Evolutionary conservation across 2,329 filamentous ascomycete genomes (phyloP).

Genomic region (Fusarium nodosum): DNA sequence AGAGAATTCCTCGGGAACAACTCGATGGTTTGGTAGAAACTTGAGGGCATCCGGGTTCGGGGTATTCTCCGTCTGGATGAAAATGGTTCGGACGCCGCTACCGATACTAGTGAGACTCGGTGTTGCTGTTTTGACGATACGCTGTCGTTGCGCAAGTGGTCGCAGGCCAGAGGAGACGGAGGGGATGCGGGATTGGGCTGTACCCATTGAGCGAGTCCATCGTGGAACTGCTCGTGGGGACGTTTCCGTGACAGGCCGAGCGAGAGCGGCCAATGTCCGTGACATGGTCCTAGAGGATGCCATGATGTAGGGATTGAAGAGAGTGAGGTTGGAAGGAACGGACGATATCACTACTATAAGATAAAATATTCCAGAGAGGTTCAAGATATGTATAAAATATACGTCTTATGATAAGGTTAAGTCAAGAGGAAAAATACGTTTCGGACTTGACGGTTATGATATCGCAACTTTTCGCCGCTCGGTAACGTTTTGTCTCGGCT

Average conservation of each 20-base stretch:
- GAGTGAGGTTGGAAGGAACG: neutral
- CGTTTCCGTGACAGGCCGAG: slow-evolving; percentile 42
- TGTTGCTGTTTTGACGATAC: slow-evolving; percentile 24
- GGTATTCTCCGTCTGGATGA: slow-evolving; percentile 96
- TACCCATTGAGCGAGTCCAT: slow-evolving; percentile 52
- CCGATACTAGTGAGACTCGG: slow-evolving; percentile 49
- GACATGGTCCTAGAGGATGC: slow-evolving; percentile 43
- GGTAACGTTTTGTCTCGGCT: slow-evolving; percentile 28
- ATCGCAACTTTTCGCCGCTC: slow-evolving; percentile 50
- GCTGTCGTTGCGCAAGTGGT: slow-evolving; percentile 36
- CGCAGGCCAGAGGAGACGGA: slow-evolving; percentile 42
- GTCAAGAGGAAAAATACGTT: slow-evolving; percentile 12
- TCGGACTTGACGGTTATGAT: slow-evolving; percentile 37
- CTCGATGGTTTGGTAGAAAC: slow-evolving; percentile 90
- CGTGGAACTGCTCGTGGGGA: slow-evolving; percentile 43
- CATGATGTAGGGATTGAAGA: slow-evolving; percentile 39
- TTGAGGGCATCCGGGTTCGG: slow-evolving; percentile 97
- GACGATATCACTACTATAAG: neutral
- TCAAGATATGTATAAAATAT: neutral
- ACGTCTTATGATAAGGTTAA: neutral
- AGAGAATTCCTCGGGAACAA: slow-evolving; percentile 80
- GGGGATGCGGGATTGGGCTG: slow-evolving; percentile 38
- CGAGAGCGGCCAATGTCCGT: slow-evolving; percentile 45
- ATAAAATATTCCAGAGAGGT: neutral
- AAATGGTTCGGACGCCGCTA: slow-evolving; percentile 78